Evolutionary conservation across 2,329 filamentous ascomycete species (phyloP).

Genomic region (Hysterium pulicare): DNA sequence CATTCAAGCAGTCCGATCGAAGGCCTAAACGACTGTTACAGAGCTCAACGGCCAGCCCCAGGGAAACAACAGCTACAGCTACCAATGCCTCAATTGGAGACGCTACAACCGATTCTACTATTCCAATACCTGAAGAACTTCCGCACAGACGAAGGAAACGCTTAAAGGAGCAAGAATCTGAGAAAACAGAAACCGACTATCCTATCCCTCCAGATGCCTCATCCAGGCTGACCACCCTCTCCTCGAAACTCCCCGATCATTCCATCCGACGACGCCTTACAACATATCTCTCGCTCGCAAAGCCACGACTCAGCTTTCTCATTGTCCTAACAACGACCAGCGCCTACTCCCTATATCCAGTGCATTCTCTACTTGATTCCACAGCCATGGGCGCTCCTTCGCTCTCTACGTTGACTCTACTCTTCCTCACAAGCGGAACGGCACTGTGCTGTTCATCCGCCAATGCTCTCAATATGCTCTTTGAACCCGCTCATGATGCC

Average conservation of each 20-base stretch:
- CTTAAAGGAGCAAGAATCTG: constrained; percentile 19
- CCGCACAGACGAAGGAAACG: constrained; percentile 34
- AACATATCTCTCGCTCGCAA: constrained; percentile 86
- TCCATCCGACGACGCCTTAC: constrained; percentile 67
- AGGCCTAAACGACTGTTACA: constrained; percentile 26
- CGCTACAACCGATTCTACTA: background rate
- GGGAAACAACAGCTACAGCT: constrained; percentile 10
- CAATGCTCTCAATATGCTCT: constrained; percentile 95
- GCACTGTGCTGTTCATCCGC: constrained; percentile 85
- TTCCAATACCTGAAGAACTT: constrained; percentile 18
- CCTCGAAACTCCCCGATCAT: constrained; percentile 53
- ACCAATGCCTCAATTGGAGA: constrained; percentile 6
- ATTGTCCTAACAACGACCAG: constrained; percentile 88
- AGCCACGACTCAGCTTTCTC: constrained; percentile 87
- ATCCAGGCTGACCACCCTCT: constrained; percentile 56
- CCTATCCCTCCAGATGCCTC: constrained; percentile 57
- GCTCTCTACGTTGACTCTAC: constrained; percentile 82
- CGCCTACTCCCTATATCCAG: constrained; percentile 88
- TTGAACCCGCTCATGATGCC: constrained; percentile 85
- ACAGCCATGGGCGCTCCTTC: constrained; percentile 68
- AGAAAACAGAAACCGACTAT: constrained; percentile 23
- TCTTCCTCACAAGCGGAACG: constrained; percentile 88
- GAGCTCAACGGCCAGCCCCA: constrained; percentile 22
- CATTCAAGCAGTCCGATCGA: constrained; percentile 25
- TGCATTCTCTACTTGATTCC: constrained; percentile 77